phyloP scores from a whole-genome alignment of 768 basidiomycete species.

The Dacryopinax spathularia region DNA sequence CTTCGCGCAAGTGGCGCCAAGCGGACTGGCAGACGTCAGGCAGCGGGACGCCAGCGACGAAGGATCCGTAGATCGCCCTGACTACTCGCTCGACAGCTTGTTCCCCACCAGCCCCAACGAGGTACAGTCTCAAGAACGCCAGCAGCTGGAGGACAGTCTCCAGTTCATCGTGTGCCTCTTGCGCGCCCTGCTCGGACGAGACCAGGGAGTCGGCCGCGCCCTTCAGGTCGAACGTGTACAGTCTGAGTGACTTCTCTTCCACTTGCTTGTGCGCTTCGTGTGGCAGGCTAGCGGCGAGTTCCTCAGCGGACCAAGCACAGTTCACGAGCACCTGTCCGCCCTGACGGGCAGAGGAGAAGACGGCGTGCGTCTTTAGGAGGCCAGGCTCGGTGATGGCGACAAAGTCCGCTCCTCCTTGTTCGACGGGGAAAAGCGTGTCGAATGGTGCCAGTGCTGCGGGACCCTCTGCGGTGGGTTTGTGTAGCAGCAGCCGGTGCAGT shows the following conservation, averaged over 20 bases:
- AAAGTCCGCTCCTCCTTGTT: slow-evolving; percentile 46
- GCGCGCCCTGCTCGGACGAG: slow-evolving; percentile 18
- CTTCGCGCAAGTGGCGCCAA: slow-evolving; percentile 52
- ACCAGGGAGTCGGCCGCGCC: slow-evolving; percentile 34
- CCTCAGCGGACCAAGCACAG: slow-evolving; percentile 60
- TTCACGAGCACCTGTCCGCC: slow-evolving; percentile 59
- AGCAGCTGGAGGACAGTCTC: slow-evolving; percentile 54
- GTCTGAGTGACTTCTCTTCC: slow-evolving; percentile 36
- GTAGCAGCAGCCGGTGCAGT: slow-evolving; percentile 52
- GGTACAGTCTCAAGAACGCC: slow-evolving; percentile 72
- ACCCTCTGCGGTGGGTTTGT: slow-evolving; percentile 30
- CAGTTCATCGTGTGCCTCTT: slow-evolving; percentile 9
- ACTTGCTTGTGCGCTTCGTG: slow-evolving; percentile 34
- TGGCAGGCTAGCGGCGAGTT: slow-evolving; percentile 56
- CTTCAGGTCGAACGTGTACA: slow-evolving; percentile 49
- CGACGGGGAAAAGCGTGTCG: slow-evolving; percentile 42
- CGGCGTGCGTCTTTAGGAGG: slow-evolving; percentile 62
- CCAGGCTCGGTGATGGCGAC: slow-evolving; percentile 58
- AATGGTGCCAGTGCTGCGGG: slow-evolving; percentile 36
- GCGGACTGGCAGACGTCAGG: slow-evolving; percentile 40
- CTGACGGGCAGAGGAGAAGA: slow-evolving; percentile 51
- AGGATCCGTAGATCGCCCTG: slow-evolving; percentile 23
- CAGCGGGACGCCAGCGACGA: slow-evolving; percentile 17
- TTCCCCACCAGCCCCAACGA: slow-evolving; percentile 46
- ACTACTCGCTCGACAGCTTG: slow-evolving; percentile 26